Evolutionary conservation across 2,329 filamentous ascomycete genomes (phyloP).

Genomic region (Xylaria sp.): DNA sequence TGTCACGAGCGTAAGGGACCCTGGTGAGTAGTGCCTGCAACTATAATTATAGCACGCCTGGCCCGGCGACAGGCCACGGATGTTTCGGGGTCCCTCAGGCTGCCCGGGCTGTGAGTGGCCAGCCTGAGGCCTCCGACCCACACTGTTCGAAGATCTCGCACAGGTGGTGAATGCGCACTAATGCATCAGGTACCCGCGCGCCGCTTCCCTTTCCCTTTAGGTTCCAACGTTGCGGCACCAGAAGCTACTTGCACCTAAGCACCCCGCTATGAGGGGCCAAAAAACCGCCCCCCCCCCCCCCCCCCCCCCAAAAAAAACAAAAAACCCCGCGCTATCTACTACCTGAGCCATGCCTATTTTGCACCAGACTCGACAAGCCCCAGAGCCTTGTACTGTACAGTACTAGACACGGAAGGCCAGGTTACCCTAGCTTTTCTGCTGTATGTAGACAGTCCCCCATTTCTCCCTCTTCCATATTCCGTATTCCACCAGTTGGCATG

Average conservation of each 20-base stretch:
- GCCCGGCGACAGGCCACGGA: background rate
- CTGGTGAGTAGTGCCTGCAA: background rate
- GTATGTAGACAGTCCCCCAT: background rate
- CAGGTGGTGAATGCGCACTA: conserved; percentile 2
- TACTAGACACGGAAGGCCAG: no score
- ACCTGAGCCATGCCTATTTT: no score
- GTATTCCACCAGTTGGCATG: no score
- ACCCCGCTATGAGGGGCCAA: background rate
- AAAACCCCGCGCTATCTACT: background rate
- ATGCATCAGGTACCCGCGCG: conserved; percentile 15
- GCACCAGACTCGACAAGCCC: no score
- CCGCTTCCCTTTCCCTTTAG: background rate
- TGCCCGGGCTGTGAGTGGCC: conserved; percentile 1
- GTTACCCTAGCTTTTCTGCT: no score
- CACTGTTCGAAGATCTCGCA: background rate
- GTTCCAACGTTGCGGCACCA: background rate
- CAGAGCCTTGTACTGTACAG: no score
- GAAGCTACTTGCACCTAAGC: background rate
- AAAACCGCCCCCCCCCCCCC: background rate
- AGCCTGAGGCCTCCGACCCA: conserved; percentile 17
- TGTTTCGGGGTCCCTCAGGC: background rate
- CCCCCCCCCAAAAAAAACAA: no score
- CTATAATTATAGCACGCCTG: background rate
- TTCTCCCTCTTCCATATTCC: no score
- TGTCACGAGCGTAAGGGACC: background rate